These are phyloP conservation scores for Tylopilus orsonianus DNA, from an alignment of 1,284 basidiomycete genomes.

Conservation along the genomic window DNA sequence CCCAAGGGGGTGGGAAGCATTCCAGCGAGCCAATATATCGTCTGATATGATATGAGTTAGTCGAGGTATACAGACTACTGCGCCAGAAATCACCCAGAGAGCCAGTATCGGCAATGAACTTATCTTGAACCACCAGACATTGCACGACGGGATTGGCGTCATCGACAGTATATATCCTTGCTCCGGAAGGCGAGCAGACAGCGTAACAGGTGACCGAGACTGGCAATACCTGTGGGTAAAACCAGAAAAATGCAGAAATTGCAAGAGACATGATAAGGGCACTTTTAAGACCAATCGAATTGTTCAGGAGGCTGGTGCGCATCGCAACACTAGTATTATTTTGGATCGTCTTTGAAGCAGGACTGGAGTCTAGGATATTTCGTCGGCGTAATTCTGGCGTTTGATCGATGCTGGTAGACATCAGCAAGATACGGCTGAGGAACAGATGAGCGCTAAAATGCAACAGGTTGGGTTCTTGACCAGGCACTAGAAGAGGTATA, in stretches of 20 bases:
- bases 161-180: conserved; percentile 63
- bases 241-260: conserved; percentile 16
- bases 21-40: conserved; percentile 46
- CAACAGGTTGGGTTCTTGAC: not conserved
- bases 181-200: conserved; percentile 53
- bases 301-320: not conserved
- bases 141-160: conserved; percentile 46
- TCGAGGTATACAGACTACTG: not conserved
- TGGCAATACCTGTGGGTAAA: not conserved
- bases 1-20: conserved; percentile 17
- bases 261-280: conserved; percentile 14
- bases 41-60: conserved; percentile 33
- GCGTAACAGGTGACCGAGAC: conserved; percentile 44
- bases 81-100: conserved; percentile 48
- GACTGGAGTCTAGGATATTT: not conserved
- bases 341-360: not conserved
- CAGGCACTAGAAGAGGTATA: too few species aligned
- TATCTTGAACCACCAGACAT: conserved; percentile 56
- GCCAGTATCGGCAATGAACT: conserved; percentile 53
- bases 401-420: not conserved
- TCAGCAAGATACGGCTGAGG: not conserved
- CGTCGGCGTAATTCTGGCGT: conserved; percentile 21
- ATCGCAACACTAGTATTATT: not conserved
- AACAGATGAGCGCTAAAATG: not conserved
- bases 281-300: not conserved